phyloP scores from a whole-genome alignment of 495 filamentous ascomycete species.

The Talaromyces stipitatus region DNA sequence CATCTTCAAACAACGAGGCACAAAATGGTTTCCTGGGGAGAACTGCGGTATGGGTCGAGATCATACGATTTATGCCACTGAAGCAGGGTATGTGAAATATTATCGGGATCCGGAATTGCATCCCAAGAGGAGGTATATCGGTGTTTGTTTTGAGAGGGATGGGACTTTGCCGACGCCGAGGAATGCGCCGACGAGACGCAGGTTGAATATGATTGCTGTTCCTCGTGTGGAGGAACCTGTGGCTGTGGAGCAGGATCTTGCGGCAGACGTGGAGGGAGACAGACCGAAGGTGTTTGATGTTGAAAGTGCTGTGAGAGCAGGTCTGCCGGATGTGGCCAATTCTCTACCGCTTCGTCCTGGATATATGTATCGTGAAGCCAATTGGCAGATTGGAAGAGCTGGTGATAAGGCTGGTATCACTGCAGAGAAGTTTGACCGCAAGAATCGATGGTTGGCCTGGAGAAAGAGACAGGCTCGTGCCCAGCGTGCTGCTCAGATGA shows the following conservation, averaged over 20 bases:
- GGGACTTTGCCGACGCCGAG: conserved; percentile 61
- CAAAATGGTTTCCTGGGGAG: conserved; percentile 89
- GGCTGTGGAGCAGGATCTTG: conserved; percentile 25
- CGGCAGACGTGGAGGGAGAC: conserved; percentile 19
- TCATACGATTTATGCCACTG: conserved; percentile 86
- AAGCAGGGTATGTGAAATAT: conserved; percentile 87
- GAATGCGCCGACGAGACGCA: conserved; percentile 55
- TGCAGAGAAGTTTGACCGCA: conserved; percentile 42
- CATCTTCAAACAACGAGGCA: conserved; percentile 93
- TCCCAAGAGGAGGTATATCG: conserved; percentile 83
- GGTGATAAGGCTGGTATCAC: conserved; percentile 52
- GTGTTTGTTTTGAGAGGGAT: conserved; percentile 73
- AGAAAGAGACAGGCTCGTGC: conserved; percentile 47
- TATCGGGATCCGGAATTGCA: conserved; percentile 78
- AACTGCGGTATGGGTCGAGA: conserved; percentile 92
- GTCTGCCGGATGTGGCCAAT: conserved; percentile 21
- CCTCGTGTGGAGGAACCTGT: conserved; percentile 29
- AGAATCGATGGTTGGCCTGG: conserved; percentile 57
- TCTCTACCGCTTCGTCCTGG: conserved; percentile 51
- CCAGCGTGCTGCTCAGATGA: conserved; percentile 48
- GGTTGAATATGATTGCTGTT: conserved; percentile 59
- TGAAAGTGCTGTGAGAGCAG: conserved; percentile 17
- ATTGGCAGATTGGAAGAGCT: conserved; percentile 73
- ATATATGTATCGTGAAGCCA: conserved; percentile 76
- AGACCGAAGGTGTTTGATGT: conserved; percentile 26